A percentile compares a stretch with the other conserved stretches of the same genome.
Evolutionary conservation across 768 basidiomycete genomes (phyloP).

Genomic region (Suillus luteus): DNA sequence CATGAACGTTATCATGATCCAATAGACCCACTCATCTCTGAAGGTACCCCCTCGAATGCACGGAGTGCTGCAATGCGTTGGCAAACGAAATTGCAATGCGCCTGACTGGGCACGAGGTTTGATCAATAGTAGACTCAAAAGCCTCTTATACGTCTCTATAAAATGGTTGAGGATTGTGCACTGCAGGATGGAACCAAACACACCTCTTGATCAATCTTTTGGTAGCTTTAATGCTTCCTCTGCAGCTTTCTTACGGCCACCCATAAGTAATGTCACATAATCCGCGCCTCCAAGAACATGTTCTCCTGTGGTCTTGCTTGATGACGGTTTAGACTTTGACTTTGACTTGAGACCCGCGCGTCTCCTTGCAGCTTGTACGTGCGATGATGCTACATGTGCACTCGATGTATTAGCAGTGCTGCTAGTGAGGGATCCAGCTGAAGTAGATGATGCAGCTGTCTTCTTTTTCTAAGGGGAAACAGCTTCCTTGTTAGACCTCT

Average conservation of each 20-base stretch:
- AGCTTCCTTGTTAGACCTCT: background rate
- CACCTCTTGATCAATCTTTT: constrained; percentile 20
- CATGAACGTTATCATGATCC: background rate
- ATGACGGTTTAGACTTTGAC: constrained; percentile 17
- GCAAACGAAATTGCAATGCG: background rate
- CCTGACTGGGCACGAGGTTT: background rate
- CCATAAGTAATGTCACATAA: constrained; percentile 72
- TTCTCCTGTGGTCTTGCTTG: constrained; percentile 25
- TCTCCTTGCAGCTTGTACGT: constrained; percentile 30
- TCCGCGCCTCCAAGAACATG: constrained; percentile 73
- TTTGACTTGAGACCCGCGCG: constrained; percentile 29
- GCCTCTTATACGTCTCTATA: constrained; percentile 32
- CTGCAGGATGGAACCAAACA: constrained; percentile 58
- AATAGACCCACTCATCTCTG: background rate
- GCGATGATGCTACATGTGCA: constrained; percentile 1
- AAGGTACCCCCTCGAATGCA: background rate
- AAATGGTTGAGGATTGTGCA: constrained; percentile 77
- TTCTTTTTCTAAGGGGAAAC: constrained; percentile 30
- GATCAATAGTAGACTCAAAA: background rate
- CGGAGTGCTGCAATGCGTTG: background rate
- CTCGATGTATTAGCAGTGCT: constrained; percentile 7
- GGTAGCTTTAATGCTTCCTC: constrained; percentile 69
- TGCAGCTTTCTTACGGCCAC: constrained; percentile 65
- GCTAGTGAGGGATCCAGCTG: background rate
- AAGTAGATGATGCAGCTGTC: constrained; percentile 10